Conservation (phyloP, 177 flowering plant genomes). For the Vitis hybrid region DNA sequence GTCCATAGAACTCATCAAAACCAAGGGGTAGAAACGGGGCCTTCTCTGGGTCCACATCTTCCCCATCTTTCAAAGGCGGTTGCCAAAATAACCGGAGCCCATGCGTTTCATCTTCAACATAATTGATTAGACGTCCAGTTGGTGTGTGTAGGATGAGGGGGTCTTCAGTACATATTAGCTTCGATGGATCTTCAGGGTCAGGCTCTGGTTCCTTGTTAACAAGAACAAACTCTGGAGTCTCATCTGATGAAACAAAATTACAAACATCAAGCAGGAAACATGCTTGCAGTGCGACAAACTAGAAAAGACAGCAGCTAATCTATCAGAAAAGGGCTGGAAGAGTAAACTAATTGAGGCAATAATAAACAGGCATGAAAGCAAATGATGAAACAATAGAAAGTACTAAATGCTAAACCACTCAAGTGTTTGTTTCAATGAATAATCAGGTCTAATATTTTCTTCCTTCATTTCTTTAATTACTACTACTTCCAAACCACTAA, state of each 20-base stretch:
- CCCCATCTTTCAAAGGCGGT: slow-evolving; percentile 66
- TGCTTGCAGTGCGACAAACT: not conserved
- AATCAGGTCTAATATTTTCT: not conserved
- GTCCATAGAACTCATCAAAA: slow-evolving; percentile 84
- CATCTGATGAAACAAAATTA: slow-evolving; percentile 35
- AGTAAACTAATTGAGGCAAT: not conserved
- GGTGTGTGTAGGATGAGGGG: slow-evolving; percentile 80
- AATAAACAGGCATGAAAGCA: not conserved
- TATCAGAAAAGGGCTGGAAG: not conserved
- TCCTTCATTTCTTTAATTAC: not conserved
- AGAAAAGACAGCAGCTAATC: not conserved
- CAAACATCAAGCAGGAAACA: slow-evolving; percentile 5
- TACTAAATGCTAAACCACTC: not conserved
- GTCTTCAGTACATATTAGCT: slow-evolving; percentile 62
- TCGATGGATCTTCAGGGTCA: slow-evolving; percentile 77
- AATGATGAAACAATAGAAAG: not conserved
- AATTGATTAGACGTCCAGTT: slow-evolving; percentile 75
- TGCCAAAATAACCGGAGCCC: slow-evolving; percentile 91
- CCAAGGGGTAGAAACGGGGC: slow-evolving; percentile 78
- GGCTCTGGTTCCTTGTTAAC: slow-evolving; percentile 81
- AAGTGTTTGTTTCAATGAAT: not conserved
- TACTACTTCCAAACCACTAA: not conserved
- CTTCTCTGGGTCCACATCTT: slow-evolving; percentile 68
- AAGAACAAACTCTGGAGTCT: slow-evolving; percentile 71
- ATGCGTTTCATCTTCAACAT: slow-evolving; percentile 75